These are phyloP conservation scores for Paramecium primaurelia DNA, from an alignment of 73 alveolate genomes.

Conservation along the genomic window DNA sequence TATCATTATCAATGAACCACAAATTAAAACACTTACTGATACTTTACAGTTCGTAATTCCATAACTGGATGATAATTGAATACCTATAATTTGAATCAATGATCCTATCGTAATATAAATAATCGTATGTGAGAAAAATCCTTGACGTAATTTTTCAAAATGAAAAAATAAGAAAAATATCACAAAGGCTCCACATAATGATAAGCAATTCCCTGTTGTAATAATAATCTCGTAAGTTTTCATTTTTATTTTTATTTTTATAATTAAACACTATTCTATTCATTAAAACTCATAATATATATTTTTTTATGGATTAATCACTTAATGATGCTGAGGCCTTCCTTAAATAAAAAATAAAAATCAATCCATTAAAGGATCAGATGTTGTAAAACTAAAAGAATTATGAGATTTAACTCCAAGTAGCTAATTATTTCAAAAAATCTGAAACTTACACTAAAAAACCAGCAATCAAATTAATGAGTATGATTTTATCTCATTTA, in stretches of 20 bases:
- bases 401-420: not conserved
- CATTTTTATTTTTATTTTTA: not conserved
- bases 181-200: not conserved
- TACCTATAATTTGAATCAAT: not conserved
- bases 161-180: not conserved
- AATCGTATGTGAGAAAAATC: not conserved
- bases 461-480: not conserved
- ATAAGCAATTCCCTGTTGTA: not conserved
- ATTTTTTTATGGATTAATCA: not conserved
- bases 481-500: not conserved
- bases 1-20: not conserved
- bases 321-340: not conserved
- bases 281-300: not conserved
- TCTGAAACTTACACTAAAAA: not conserved
- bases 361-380: not conserved
- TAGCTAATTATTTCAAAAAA: not conserved
- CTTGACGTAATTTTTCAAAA: not conserved
- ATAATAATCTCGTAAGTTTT: not conserved
- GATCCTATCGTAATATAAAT: not conserved
- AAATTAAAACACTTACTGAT: not conserved
- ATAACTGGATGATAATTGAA: not conserved
- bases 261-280: not conserved
- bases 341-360: not conserved
- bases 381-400: not conserved
- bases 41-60: not conserved